Evolutionary conservation across 768 basidiomycete genomes (phyloP).

Genomic region (Rhodotorula taiwanensis): DNA sequence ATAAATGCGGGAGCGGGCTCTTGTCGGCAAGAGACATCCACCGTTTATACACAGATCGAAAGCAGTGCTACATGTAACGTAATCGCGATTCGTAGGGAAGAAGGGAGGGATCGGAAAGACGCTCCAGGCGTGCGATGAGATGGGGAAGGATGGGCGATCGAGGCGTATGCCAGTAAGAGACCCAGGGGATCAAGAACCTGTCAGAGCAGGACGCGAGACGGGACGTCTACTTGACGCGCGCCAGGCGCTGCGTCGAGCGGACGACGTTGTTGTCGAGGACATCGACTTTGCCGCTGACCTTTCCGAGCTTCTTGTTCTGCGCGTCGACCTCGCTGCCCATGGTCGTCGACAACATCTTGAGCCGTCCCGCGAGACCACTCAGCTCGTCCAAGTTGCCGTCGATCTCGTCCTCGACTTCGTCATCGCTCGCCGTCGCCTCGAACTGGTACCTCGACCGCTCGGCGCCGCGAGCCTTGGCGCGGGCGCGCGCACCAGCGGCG

Average conservation of each 20-base stretch:
- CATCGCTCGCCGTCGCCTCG: slow-evolving; percentile 80
- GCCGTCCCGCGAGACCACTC: slow-evolving; percentile 56
- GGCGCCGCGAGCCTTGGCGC: slow-evolving; percentile 48
- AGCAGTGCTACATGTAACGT: too few relatives aligned
- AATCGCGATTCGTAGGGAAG: too few relatives aligned
- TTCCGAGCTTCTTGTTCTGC: slow-evolving; percentile 73
- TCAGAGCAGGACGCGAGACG: too few relatives aligned
- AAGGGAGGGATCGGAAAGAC: too few relatives aligned
- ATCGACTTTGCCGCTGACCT: slow-evolving; percentile 71
- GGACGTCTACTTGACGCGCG: slow-evolving; percentile 42
- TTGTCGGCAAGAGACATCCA: too few relatives aligned
- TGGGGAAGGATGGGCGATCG: neutral
- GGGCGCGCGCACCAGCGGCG: slow-evolving; percentile 37
- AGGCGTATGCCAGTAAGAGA: neutral
- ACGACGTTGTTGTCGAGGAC: slow-evolving; percentile 66
- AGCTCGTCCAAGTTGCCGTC: slow-evolving; percentile 88
- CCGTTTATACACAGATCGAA: too few relatives aligned
- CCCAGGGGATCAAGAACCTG: neutral
- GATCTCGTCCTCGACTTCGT: slow-evolving; percentile 88
- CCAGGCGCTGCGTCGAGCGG: slow-evolving; percentile 74
- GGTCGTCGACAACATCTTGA: slow-evolving; percentile 41
- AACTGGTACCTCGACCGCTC: slow-evolving; percentile 82
- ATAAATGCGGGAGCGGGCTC: too few relatives aligned
- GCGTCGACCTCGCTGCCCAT: slow-evolving; percentile 65
- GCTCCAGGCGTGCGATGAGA: neutral